phyloP scores from a whole-genome alignment of 169 alveolate genomes.

The Eimeria sp. region DNA sequence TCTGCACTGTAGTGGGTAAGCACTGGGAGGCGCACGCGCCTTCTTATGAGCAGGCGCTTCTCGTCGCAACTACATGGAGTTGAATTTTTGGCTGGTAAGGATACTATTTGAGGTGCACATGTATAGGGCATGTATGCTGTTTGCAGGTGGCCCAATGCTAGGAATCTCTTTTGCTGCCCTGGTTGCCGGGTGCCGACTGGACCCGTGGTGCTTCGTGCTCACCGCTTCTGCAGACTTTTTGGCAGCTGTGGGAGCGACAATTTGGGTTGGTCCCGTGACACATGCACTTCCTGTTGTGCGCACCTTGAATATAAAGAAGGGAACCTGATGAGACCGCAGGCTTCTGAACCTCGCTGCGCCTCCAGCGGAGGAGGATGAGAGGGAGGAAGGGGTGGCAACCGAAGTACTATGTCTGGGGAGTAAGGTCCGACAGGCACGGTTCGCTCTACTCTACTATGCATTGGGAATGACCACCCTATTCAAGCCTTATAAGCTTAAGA shows the following conservation, averaged over 20 bases:
- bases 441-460: neutral
- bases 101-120: neutral
- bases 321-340: neutral
- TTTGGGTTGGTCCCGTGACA: conserved; percentile 2
- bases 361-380: neutral
- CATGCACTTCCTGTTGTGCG: neutral
- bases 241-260: conserved; percentile 59
- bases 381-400: neutral
- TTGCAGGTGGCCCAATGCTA: conserved; percentile 76
- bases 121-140: neutral
- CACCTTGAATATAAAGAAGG: neutral
- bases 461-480: neutral
- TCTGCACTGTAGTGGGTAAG: conserved; percentile 69
- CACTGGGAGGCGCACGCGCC: neutral
- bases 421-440: neutral
- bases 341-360: neutral
- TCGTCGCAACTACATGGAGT: neutral
- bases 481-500: neutral
- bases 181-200: conserved; percentile 60
- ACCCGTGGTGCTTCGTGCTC: conserved; percentile 63
- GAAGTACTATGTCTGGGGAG: neutral
- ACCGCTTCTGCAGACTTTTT: conserved; percentile 43
- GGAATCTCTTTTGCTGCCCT: conserved; percentile 57
- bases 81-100: neutral
- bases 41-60: neutral